These are phyloP conservation scores for Fusarium algeriense DNA, from an alignment of 2,329 filamentous ascomycete species.

Conservation along the genomic window DNA sequence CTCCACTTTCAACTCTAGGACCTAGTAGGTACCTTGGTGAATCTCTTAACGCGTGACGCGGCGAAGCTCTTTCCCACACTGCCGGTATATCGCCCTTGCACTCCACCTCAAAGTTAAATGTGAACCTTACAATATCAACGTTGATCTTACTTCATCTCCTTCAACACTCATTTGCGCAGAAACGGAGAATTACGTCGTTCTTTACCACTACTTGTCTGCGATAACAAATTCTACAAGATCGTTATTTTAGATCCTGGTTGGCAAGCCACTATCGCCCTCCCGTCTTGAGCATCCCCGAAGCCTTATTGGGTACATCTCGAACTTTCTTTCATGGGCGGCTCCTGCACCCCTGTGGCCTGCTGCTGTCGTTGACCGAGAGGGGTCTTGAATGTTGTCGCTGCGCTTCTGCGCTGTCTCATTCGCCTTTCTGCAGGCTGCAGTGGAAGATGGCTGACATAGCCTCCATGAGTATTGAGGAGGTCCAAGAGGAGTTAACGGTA, in stretches of 20 bases:
- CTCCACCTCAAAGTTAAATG: constrained; percentile 1
- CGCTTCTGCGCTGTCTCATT: constrained; percentile 31
- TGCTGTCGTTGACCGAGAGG: constrained; percentile 27
- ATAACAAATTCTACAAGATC: not conserved
- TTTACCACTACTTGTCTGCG: not conserved
- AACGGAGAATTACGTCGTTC: not conserved
- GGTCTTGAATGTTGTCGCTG: constrained; percentile 30
- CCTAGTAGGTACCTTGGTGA: not conserved
- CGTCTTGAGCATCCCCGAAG: constrained; percentile 4
- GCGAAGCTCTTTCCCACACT: constrained; percentile 33
- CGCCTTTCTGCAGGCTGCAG: constrained; percentile 20
- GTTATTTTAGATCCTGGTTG: not conserved
- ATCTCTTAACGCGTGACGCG: constrained; percentile 38
- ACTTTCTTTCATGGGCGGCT: constrained; percentile 25
- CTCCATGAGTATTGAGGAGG: constrained; percentile 42
- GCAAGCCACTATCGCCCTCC: not conserved
- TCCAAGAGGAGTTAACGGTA: constrained; percentile 58
- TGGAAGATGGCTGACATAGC: constrained; percentile 33
- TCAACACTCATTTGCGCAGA: not conserved
- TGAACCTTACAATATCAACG: constrained; percentile 9
- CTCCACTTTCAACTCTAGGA: constrained; percentile 1
- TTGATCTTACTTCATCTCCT: not conserved
- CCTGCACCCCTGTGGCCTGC: constrained; percentile 24
- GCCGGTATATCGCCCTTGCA: constrained; percentile 7
- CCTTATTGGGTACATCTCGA: constrained; percentile 10